Evolutionary conservation across 225 moss, liverwort and hornwort genomes (phyloP).

Genomic region (Antitrichia curtipendula): DNA sequence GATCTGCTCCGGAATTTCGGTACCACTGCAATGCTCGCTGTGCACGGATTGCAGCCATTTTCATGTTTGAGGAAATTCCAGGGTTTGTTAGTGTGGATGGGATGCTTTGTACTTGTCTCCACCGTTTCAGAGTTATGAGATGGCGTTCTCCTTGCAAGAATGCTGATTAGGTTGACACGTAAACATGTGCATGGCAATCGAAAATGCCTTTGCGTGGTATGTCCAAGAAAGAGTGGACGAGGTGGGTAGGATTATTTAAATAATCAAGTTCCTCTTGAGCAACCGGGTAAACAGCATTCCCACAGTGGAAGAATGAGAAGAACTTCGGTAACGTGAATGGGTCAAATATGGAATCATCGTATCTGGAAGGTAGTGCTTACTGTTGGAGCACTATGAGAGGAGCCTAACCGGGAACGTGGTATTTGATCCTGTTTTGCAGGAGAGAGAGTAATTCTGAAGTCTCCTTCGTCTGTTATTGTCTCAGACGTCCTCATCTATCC

Average conservation of each 20-base stretch:
- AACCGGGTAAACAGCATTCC: not conserved
- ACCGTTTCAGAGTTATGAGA: not conserved
- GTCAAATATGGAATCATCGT: not conserved
- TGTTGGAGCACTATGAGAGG: not conserved
- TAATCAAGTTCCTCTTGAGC: not conserved
- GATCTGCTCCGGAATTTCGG: not conserved
- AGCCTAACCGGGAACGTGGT: not conserved
- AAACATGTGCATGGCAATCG: not conserved
- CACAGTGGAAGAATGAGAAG: not conserved
- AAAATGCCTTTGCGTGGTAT: not conserved
- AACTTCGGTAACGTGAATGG: not conserved
- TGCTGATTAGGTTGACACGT: not conserved
- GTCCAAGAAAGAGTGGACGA: not conserved
- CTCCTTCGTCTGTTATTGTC: constrained; percentile 34
- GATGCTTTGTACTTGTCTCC: not conserved
- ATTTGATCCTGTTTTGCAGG: constrained; percentile 29
- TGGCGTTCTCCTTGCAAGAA: not conserved
- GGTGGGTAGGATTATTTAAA: not conserved
- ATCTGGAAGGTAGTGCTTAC: not conserved
- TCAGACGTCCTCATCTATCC: constrained; percentile 51
- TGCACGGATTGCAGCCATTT: not conserved
- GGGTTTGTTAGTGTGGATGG: not conserved
- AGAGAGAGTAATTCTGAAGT: constrained; percentile 49
- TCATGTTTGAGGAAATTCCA: not conserved
- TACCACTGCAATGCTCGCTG: not conserved